Percentiles rank a stretch among this genome's conserved stretches.
These are phyloP conservation scores for Annulohypoxylon maeteangense DNA, from an alignment of 495 filamentous ascomycete species.

Conservation along the genomic window DNA sequence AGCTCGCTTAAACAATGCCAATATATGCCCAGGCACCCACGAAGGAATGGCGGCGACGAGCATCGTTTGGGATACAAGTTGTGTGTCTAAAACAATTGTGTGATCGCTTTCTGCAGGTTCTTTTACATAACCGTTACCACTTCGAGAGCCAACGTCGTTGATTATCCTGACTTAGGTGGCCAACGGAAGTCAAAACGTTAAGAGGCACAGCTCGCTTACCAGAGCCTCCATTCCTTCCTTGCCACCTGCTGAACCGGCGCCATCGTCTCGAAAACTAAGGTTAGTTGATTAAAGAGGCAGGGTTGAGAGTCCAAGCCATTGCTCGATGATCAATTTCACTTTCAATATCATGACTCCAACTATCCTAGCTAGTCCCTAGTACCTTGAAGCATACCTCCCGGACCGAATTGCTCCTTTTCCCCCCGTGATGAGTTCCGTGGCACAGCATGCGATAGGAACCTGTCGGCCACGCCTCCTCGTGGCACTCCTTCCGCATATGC, in stretches of 20 bases:
- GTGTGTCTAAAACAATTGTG: background rate
- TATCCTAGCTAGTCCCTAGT: too few species aligned
- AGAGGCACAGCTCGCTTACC: background rate
- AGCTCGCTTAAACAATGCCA: conserved; percentile 20
- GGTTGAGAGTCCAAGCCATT: too few species aligned
- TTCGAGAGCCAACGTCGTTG: background rate
- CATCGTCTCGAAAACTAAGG: too few species aligned
- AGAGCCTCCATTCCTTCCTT: background rate
- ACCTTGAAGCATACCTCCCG: background rate
- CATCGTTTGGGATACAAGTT: conserved; percentile 4
- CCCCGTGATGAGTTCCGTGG: background rate
- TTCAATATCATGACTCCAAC: too few species aligned
- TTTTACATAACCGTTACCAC: background rate
- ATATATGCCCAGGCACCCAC: conserved; percentile 15
- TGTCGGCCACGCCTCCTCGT: background rate
- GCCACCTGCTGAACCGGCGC: background rate
- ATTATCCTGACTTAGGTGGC: background rate
- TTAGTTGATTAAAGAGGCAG: too few species aligned
- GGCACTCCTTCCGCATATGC: background rate
- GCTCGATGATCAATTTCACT: too few species aligned
- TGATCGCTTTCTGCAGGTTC: background rate
- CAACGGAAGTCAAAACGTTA: background rate
- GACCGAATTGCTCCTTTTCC: background rate
- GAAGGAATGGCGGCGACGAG: conserved; percentile 24
- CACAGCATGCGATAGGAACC: background rate